Conservation (phyloP, 441 rosid species). For the Dalechampia spathulata region DNA sequence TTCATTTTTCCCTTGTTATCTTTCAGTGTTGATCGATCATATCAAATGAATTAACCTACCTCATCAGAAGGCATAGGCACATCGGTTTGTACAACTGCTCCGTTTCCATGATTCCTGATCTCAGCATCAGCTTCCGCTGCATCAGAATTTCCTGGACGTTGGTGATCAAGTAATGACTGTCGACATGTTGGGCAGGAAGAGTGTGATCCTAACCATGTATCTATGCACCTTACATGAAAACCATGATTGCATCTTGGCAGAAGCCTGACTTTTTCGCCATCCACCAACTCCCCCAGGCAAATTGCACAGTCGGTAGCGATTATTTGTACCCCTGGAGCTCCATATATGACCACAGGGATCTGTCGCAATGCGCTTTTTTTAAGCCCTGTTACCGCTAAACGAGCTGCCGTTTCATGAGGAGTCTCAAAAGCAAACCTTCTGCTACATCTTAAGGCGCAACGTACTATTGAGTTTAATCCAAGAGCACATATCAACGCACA, state of each 20-base stretch:
- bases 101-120: conserved; percentile 20
- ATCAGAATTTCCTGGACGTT: conserved; percentile 21
- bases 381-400: conserved; percentile 47
- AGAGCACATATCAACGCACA: conserved; percentile 66
- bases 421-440: conserved; percentile 46
- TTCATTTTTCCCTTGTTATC: too few species aligned
- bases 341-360: conserved; percentile 52
- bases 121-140: conserved; percentile 14
- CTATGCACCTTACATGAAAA: conserved; percentile 74
- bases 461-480: conserved; percentile 55
- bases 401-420: conserved; percentile 29
- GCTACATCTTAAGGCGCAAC: conserved; percentile 62
- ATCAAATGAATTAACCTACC: conserved; percentile 21
- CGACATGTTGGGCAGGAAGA: conserved; percentile 80
- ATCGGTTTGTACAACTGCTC: conserved; percentile 21
- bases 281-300: conserved; percentile 66
- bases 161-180: conserved; percentile 45
- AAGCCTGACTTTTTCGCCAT: conserved; percentile 67
- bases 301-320: conserved; percentile 71
- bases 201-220: conserved; percentile 65
- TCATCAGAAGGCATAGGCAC: conserved; percentile 25
- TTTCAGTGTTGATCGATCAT: too few species aligned
- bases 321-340: conserved; percentile 34
- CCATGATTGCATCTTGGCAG: conserved; percentile 78
- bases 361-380: conserved; percentile 51